phyloP scores from a whole-genome alignment of 768 basidiomycete genomes.

The Suillus americanus region DNA sequence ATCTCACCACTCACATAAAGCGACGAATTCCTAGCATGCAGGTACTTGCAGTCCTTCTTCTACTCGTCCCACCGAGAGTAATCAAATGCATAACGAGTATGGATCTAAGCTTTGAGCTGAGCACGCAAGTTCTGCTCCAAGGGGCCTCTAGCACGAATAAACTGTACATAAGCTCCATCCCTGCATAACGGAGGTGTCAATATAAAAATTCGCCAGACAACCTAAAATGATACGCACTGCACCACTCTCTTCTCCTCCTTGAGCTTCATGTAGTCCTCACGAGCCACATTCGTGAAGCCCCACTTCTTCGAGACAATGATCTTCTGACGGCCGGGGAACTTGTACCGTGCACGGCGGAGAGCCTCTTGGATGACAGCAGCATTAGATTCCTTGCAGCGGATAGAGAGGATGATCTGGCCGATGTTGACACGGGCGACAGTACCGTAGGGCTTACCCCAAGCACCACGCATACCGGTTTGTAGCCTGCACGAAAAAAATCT shows the following conservation, averaged over 20 bases:
- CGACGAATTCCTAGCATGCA: neutral
- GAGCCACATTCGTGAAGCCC: conserved; percentile 96
- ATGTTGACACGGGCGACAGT: conserved; percentile 98
- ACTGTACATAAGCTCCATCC: conserved; percentile 96
- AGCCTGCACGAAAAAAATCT: conserved; percentile 48
- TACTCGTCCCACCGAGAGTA: neutral
- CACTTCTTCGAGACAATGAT: conserved; percentile 98
- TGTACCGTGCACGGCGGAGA: conserved; percentile 97
- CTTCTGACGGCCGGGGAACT: conserved; percentile 98
- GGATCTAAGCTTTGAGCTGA: conserved; percentile 67
- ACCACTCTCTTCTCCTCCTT: conserved; percentile 91
- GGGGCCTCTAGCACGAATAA: conserved; percentile 86
- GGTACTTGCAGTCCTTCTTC: neutral
- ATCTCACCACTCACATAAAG: neutral
- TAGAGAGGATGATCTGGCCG: conserved; percentile 91
- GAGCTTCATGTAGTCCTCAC: conserved; percentile 84
- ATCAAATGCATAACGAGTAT: neutral
- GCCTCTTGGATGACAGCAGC: conserved; percentile 93
- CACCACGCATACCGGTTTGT: conserved; percentile 98
- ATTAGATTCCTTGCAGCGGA: conserved; percentile 90
- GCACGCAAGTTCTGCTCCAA: conserved; percentile 85
- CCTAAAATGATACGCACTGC: conserved; percentile 56
- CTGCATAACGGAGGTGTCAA: conserved; percentile 36
- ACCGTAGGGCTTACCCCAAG: conserved; percentile 99
- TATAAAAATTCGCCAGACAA: neutral